Percentiles rank a stretch among this genome's conserved stretches.
These are phyloP conservation scores for Kuraishia capsulata DNA, from an alignment of 805 yeast genomes.

Conservation along the genomic window DNA sequence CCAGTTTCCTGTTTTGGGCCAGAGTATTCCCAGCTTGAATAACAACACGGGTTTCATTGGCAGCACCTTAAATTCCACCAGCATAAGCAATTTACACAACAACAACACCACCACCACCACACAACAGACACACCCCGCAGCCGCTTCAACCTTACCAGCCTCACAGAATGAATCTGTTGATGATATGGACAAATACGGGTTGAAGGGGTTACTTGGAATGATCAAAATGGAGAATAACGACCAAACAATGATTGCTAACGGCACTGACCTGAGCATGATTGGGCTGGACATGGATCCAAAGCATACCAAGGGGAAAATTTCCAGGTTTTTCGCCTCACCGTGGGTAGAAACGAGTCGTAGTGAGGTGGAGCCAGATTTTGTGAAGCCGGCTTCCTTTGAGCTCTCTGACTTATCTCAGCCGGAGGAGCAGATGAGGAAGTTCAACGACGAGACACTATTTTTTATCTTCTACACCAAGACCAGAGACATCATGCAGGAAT, in stretches of 20 bases:
- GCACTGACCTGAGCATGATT: slow-evolving; percentile 60
- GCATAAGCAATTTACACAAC: slow-evolving; percentile 4
- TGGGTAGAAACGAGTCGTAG: slow-evolving; percentile 91
- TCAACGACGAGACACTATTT: slow-evolving; percentile 88
- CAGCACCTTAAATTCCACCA: background rate
- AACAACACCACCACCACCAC: slow-evolving; percentile 4
- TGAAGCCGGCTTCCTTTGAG: slow-evolving; percentile 49
- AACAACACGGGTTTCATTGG: slow-evolving; percentile 1
- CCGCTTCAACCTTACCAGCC: slow-evolving; percentile 13
- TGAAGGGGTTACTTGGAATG: slow-evolving; percentile 53
- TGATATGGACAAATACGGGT: slow-evolving; percentile 57
- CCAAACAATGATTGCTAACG: slow-evolving; percentile 58
- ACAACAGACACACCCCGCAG: slow-evolving; percentile 3
- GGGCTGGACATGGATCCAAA: slow-evolving; percentile 50
- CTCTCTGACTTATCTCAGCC: slow-evolving; percentile 15
- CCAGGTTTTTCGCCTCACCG: slow-evolving; percentile 75
- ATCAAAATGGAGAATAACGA: slow-evolving; percentile 56
- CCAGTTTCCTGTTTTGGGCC: slow-evolving; percentile 19
- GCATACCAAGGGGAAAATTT: slow-evolving; percentile 30
- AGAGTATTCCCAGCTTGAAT: slow-evolving; percentile 3
- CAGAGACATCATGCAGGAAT: slow-evolving; percentile 85
- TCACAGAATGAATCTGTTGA: slow-evolving; percentile 14
- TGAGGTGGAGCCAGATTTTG: slow-evolving; percentile 80
- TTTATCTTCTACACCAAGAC: slow-evolving; percentile 93
- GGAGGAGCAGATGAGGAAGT: slow-evolving; percentile 38